Evolutionary conservation across 2,329 filamentous ascomycete species (phyloP), one percentile per base, ranked within the genome.

Genomic region (Colletotrichum sp.): DNA sequence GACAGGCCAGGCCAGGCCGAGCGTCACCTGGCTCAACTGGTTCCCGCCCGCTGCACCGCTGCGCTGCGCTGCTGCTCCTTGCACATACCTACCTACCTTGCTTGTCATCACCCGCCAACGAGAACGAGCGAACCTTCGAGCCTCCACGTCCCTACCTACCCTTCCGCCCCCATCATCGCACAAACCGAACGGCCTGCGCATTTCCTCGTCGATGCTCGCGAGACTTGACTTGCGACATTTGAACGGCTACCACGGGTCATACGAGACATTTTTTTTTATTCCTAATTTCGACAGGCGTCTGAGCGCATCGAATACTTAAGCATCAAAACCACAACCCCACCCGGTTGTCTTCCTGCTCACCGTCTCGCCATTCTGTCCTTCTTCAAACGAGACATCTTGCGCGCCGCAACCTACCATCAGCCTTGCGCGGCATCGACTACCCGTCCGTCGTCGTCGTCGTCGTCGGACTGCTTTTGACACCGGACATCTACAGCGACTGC

Each of bases 241-340:
- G 62, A 66, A 82, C 81, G 81, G 83, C 80, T 83, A 81, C 80
- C 43, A 78, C 81, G 76, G 73, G 79, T 85, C 81, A 83, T 84
- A 86, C 85, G 82, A 86, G 84, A 85, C 83, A 24, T 24, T 85
- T 84, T 52, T 36, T 38, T 52, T 84, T 84, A 83, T 84, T 85
- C 81, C 79, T 75, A 76, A 70, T 82, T 81, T 82, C 78, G 79
- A 78, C 79, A 79, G 78, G 77, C 79, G 79, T 79, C 79, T 79
- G 80, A 83, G 82, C 81, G 82, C 81, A 80, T 43, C 81, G 78
- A 82, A 80, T 84, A 85, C 83, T 86, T 85, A 84, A 83, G 81
- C 82, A 79, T 77, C 80, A 80, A 81, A 81, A 66, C 67, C 82
- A 79, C 81, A 79, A 84, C 81, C 78, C 77, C 78, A 78, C 71